phyloP scores from a whole-genome alignment of 805 yeast species.

The Nakazawaea molendinolei region DNA sequence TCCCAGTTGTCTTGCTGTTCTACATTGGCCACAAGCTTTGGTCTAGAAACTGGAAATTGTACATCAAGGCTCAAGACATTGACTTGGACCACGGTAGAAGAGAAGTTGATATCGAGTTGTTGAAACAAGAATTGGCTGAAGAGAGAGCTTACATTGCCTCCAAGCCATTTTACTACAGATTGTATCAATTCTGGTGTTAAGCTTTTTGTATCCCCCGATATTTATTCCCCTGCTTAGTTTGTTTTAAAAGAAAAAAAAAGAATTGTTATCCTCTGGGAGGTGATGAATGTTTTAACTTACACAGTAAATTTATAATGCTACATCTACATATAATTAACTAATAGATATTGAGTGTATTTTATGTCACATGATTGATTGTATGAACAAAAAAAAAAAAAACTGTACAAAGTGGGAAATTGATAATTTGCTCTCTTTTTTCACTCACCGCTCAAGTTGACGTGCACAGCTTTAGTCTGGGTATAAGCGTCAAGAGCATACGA shows the following conservation, averaged over 20 bases:
- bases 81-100: constrained; percentile 63
- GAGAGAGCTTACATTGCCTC: constrained; percentile 43
- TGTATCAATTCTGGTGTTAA: constrained; percentile 54
- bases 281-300: too few relatives aligned
- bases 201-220: background rate
- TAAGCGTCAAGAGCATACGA: constrained; percentile 59
- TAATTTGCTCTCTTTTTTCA: too few relatives aligned
- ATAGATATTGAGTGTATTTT: too few relatives aligned
- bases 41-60: constrained; percentile 38
- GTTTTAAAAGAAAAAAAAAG: too few relatives aligned
- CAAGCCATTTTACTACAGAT: constrained; percentile 41
- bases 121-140: constrained; percentile 51
- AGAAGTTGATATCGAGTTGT: constrained; percentile 47
- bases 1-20: constrained; percentile 53
- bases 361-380: too few relatives aligned
- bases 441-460: constrained; percentile 36
- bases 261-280: too few relatives aligned
- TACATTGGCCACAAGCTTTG: constrained; percentile 24
- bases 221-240: too few relatives aligned
- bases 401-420: too few relatives aligned
- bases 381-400: too few relatives aligned
- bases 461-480: constrained; percentile 70
- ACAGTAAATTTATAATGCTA: too few relatives aligned
- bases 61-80: constrained; percentile 39
- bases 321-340: too few relatives aligned